Conservation (phyloP, 1,284 basidiomycete species). For the Trichosporon asahii region DNA sequence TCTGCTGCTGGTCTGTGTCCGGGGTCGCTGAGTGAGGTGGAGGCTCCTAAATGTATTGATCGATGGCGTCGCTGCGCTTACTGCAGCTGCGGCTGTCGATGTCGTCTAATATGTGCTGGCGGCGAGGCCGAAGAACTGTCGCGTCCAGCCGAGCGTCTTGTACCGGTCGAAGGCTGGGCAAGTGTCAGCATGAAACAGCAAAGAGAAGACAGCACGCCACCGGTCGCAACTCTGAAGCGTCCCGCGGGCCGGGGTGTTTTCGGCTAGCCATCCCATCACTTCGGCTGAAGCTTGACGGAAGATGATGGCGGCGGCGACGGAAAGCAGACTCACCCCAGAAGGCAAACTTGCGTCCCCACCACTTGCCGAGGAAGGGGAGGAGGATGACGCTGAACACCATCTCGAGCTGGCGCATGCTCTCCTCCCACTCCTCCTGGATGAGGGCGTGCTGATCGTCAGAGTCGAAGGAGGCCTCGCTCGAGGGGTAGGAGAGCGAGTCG, state of each 20-base stretch:
- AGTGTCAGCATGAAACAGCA: slow-evolving; percentile 1
- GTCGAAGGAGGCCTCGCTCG: slow-evolving; percentile 59
- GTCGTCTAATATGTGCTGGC: background rate
- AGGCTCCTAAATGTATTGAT: background rate
- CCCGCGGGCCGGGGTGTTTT: slow-evolving; percentile 1
- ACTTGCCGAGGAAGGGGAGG: slow-evolving; percentile 82
- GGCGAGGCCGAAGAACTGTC: slow-evolving; percentile 59
- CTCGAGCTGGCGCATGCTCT: slow-evolving; percentile 76
- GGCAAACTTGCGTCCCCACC: slow-evolving; percentile 77
- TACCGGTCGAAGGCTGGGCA: slow-evolving; percentile 68
- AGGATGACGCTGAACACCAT: slow-evolving; percentile 74
- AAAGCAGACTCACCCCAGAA: slow-evolving; percentile 66
- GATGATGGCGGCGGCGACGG: background rate
- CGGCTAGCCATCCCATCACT: background rate
- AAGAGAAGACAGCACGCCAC: background rate
- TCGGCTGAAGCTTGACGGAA: background rate
- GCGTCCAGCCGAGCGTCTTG: slow-evolving; percentile 63
- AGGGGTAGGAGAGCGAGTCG: slow-evolving; percentile 44
- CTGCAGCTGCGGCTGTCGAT: background rate
- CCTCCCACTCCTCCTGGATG: slow-evolving; percentile 88
- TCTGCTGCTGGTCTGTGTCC: slow-evolving; percentile 7
- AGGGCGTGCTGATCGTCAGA: slow-evolving; percentile 64
- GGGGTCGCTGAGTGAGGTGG: background rate
- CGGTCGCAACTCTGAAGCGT: slow-evolving; percentile 9
- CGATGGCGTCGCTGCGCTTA: background rate